Conservation (phyloP, 495 filamentous ascomycete species). For the Penicillium manginii region DNA sequence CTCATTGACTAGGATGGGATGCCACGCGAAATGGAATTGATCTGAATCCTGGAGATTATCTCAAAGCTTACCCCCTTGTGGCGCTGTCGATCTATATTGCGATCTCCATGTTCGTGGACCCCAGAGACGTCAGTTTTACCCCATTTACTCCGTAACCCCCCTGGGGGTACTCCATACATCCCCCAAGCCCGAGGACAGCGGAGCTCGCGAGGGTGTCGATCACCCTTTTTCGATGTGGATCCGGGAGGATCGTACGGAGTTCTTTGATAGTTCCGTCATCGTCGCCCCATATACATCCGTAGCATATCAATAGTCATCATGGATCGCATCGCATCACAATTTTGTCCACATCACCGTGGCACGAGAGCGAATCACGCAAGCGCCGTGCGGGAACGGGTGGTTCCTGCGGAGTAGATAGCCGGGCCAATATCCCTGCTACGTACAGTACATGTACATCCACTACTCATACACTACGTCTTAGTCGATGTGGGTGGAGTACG, state of each 20-base stretch:
- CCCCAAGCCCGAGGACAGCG: background rate
- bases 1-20: too few species aligned
- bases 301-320: background rate
- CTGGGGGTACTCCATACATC: slow-evolving; percentile 1
- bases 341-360: too few species aligned
- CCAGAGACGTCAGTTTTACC: slow-evolving; percentile 15
- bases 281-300: too few species aligned
- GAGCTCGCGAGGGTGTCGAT: slow-evolving; percentile 15
- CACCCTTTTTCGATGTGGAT: slow-evolving; percentile 17
- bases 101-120: slow-evolving; percentile 23
- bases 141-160: slow-evolving; percentile 9
- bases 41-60: too few species aligned
- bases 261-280: too few species aligned
- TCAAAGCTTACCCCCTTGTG: slow-evolving; percentile 8
- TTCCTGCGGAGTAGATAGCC: slow-evolving; percentile 6
- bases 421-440: slow-evolving; percentile 9
- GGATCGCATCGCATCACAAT: background rate
- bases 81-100: slow-evolving; percentile 24
- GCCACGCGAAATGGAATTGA: too few species aligned
- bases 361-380: background rate
- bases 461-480: too few species aligned
- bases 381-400: background rate
- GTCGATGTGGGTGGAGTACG: slow-evolving; percentile 24
- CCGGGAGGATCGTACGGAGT: background rate
- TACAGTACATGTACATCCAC: background rate